Evolutionary conservation across 768 basidiomycete species (phyloP), one percentile per base, ranked within the genome.

Genomic region (Paxillus ammoniavirescens): DNA sequence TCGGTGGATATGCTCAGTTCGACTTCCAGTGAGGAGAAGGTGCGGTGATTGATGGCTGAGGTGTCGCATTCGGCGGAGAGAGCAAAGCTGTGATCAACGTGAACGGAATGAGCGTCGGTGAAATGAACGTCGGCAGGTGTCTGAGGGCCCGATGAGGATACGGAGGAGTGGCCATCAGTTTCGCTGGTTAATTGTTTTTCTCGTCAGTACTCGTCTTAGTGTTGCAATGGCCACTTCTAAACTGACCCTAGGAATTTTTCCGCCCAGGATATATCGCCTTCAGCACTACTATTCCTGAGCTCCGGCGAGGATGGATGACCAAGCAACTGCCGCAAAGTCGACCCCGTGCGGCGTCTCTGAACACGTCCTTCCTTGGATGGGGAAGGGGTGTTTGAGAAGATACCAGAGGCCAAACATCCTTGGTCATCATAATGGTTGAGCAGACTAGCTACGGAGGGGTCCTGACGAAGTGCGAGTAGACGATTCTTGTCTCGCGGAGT

Each of bases 201-300:
- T 38, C 9, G 36, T 69, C 33, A 67, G 57, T 17, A 33, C 8
- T 38, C 26, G 5, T 41, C 18, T 44, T 33, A 23, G n/a, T 42
- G n/a, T 23, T 8, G 31, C 37, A 36, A 40, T 14, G 36, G 42
- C 13, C 7, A 12, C 38, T 35, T 28, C 26, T 13, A 6, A 0
- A 62, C 82, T 53, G 59, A 90, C 89, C 77, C 80, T 49, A 91
- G 73, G 67, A 81, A 84, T 41, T 80, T 78, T 71, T 92, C 89
- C 12, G 89, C 89, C 89, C 89, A 92, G 2, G 89, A 91, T 50
- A 92, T 89, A 59, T 91, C 89, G 7, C 88, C 83, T 65, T 89
- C 87, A 1, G 63, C 70, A 57, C 74, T 75, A n/a, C 68, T 63
- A 51, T 74, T 71, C 26, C 58, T 54, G 14, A 63, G 42, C 14